These are phyloP conservation scores for Ascochyta pisi DNA, from an alignment of 2,329 filamentous ascomycete genomes.

Conservation along the genomic window DNA sequence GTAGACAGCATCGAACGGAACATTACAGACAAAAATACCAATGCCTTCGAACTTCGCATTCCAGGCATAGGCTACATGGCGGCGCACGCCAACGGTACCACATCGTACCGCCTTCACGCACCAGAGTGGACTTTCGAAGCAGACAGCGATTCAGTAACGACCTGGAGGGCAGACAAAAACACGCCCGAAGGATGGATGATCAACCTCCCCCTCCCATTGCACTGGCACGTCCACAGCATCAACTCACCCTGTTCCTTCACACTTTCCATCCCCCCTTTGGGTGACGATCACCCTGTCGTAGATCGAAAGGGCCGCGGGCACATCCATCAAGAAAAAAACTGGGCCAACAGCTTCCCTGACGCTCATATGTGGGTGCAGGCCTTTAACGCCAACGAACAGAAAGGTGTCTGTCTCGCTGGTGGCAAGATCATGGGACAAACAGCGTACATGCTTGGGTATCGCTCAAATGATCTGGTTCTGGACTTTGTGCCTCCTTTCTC, in stretches of 20 bases:
- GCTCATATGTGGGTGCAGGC: conserved; percentile 51
- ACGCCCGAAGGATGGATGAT: conserved; percentile 58
- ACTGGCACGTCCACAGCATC: conserved; percentile 60
- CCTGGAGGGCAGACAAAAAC: conserved; percentile 46
- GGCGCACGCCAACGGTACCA: conserved; percentile 45
- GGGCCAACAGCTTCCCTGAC: conserved; percentile 55
- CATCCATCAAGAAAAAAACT: conserved; percentile 61
- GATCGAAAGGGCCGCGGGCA: conserved; percentile 45
- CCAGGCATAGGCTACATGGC: conserved; percentile 51
- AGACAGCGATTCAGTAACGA: conserved; percentile 47
- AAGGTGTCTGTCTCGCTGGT: conserved; percentile 42
- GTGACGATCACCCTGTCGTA: conserved; percentile 24
- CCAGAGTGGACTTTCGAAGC: conserved; percentile 51
- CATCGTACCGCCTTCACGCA: conserved; percentile 44
- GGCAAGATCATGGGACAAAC: conserved; percentile 46
- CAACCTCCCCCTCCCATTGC: conserved; percentile 56
- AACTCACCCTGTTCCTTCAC: conserved; percentile 50
- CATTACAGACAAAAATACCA: conserved; percentile 30
- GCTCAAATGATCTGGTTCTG: conserved; percentile 44
- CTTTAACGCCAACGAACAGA: conserved; percentile 25
- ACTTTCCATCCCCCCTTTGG: conserved; percentile 47
- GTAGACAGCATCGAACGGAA: conserved; percentile 50
- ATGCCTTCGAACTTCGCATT: conserved; percentile 51
- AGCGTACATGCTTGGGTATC: conserved; percentile 57
- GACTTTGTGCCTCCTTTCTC: conserved; percentile 57